Percentiles rank a stretch among this genome's conserved stretches.
Conservation (phyloP, 2,329 filamentous ascomycete species). For the Epicoccum nigrum region DNA sequence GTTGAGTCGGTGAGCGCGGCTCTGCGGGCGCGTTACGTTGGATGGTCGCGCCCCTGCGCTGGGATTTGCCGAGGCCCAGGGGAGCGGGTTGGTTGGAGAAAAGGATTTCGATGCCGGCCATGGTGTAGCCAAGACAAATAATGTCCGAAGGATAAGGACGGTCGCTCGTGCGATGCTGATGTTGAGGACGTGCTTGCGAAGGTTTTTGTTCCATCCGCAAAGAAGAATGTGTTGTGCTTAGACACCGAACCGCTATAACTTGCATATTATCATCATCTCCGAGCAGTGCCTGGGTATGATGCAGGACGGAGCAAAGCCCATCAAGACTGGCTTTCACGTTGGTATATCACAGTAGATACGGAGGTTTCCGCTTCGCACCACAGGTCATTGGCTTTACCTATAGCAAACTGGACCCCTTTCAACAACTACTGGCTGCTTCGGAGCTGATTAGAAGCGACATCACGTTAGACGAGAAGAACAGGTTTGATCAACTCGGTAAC, state of each 20-base stretch:
- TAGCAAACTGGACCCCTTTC: no score
- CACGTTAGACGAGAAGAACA: background rate
- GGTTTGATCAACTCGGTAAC: conserved; percentile 5
- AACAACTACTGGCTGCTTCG: conserved; percentile 3
- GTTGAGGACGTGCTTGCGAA: background rate
- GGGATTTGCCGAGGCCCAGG: conserved; percentile 23
- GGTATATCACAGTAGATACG: no score
- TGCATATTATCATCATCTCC: no score
- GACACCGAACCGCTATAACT: no score
- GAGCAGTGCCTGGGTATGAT: no score
- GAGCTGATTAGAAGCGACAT: background rate
- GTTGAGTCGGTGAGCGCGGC: conserved; percentile 28
- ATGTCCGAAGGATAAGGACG: background rate
- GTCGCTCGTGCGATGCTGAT: conserved; percentile 2
- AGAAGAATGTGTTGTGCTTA: no score
- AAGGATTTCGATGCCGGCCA: background rate
- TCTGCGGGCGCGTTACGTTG: conserved; percentile 1
- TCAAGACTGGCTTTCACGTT: no score
- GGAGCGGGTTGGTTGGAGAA: conserved; percentile 13
- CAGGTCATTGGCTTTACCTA: no score
- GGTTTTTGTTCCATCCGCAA: conserved; percentile 1
- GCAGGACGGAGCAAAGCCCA: no score
- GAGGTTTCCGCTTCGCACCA: no score
- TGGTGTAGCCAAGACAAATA: conserved; percentile 14
- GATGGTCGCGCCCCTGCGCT: background rate